Base-by-base conservation (phyloP, 495 filamentous ascomycete species). In the Physcia stellaris region DNA sequence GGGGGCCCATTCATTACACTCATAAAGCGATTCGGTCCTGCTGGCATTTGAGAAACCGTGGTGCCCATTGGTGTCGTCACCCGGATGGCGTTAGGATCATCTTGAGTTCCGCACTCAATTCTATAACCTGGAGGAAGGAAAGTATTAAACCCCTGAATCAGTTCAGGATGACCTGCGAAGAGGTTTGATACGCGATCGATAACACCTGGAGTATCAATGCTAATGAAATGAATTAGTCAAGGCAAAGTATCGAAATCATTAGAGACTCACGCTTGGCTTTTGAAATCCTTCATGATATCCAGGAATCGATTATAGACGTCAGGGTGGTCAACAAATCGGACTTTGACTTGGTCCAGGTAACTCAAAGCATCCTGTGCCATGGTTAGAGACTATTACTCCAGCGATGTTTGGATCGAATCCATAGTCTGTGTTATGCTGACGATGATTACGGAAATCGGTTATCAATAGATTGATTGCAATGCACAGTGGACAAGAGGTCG, bases 201-300 rank as follows among this genome's bases (percentile, higher is more conserved):
- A 6, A 99, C 92, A 10, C 92, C 92, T 2, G 92, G 92, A 0
- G 92, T 99, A 55, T 99, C 87, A 53, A 99, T 99, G 6, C 83
- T 90, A 55, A 24, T 23, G 15, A 13, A 20, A 32, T 22, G 17
- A 15, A 37, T 54, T 37, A 59, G 49, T 34, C 36, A 18, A 30
- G 21, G 12, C 6, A 10, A 24, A 50, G 5, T 35, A 24, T 11
- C 43, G 11, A 29, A 9, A 2, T 21, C 10, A 5, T 15, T 17
- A 35, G 24, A 19, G 12, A 70, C 83, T 64, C 61, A 90, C 77
- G 86, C 83, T 62, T 94, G 87, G 50, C 86, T 94, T 63, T 99
- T 99, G 63, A 99, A 99, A 45, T 99, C 92, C 58, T 99, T 99
- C 92, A 99, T 99, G 35, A 99, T 99, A 47, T 99, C 90, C 37